Base-by-base conservation (phyloP, 306 rosid species). In the Medicago ruthenica region DNA sequence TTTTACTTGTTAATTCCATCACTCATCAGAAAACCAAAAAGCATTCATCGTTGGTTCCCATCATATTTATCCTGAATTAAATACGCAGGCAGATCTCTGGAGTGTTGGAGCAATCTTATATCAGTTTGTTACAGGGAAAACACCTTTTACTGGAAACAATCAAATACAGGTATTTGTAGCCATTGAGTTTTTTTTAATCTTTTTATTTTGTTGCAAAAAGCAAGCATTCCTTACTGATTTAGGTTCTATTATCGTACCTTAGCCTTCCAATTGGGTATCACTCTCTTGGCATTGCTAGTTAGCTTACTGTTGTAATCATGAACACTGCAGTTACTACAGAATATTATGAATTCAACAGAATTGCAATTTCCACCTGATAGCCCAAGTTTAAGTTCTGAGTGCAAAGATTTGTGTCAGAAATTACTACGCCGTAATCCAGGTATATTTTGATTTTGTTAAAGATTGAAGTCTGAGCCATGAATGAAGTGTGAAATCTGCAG, bases 71-170 rank as follows among this genome's bases (percentile, higher is more conserved):
- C 81, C 82, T 74, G 66, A 82, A 80, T 76, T 77, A 68, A 81
- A 86, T 77, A 84, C 54, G 62, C 99, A 96, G 99, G 99, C 99
- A 90, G 99, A 96, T 91, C 99, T 96, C 86, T 96, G 99, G 99
- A 96, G 99, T 63, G 99, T 96, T 81, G 99, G 99, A 51, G 88
- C 91, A 6, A 96, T 96, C 85, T 80, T 96, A 80, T 96, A 83
- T 85, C 99, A 96, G 85, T 92, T 96, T 78, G 98, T 90, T 77
- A 89, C 91, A 8, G 99, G 98, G 76, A 88, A 81, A 86, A 90
- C 99, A 54, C 99, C 99, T 76, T 96, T 87, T 76, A 96, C 96
- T 7, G 99, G 99, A 84, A 91, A 79, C 88, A 87, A 86, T 79
- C 99, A 96, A 83, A 87, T 87, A 39, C 98, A 96, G 97, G 99